Conservation (phyloP, 371 early-diverging fungal species). For the Mucor sp. region DNA sequence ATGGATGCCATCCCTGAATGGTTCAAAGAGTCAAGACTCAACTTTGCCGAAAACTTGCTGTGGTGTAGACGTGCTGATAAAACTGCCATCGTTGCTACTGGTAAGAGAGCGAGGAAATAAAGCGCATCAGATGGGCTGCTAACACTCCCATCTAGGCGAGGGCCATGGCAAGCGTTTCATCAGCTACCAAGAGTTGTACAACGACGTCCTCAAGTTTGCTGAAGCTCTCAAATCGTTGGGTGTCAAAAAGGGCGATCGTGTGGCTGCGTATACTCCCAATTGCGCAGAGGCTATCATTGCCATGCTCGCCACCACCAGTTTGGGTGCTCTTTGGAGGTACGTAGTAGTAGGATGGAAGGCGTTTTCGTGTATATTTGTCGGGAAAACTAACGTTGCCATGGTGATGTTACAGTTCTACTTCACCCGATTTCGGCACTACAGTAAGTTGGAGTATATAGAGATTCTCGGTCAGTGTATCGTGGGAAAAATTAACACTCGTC, state of each 20-base stretch:
- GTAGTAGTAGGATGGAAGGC: background rate
- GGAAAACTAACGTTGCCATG: background rate
- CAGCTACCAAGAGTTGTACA: slow-evolving; percentile 80
- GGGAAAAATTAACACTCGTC: slow-evolving; percentile 3
- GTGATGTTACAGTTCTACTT: slow-evolving; percentile 61
- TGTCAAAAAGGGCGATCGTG: slow-evolving; percentile 84
- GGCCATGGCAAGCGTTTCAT: slow-evolving; percentile 49
- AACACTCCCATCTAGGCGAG: slow-evolving; percentile 39
- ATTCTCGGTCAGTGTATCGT: background rate
- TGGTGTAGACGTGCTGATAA: slow-evolving; percentile 64
- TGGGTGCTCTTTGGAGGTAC: slow-evolving; percentile 97
- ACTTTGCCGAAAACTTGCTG: slow-evolving; percentile 92
- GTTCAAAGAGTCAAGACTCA: slow-evolving; percentile 86
- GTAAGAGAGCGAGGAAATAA: slow-evolving; percentile 28
- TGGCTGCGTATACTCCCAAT: slow-evolving; percentile 95
- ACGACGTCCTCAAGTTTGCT: slow-evolving; percentile 72
- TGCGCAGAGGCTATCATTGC: slow-evolving; percentile 83
- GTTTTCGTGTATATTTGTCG: background rate
- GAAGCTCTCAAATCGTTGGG: slow-evolving; percentile 75
- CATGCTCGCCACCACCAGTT: slow-evolving; percentile 90
- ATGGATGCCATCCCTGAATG: slow-evolving; percentile 91
- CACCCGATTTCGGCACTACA: slow-evolving; percentile 93
- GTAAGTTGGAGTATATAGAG: slow-evolving; percentile 44
- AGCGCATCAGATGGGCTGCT: too few relatives aligned
- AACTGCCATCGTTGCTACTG: slow-evolving; percentile 77